Conservation (phyloP, 2,329 filamentous ascomycete species). For the Drechmeria coniospora region DNA sequence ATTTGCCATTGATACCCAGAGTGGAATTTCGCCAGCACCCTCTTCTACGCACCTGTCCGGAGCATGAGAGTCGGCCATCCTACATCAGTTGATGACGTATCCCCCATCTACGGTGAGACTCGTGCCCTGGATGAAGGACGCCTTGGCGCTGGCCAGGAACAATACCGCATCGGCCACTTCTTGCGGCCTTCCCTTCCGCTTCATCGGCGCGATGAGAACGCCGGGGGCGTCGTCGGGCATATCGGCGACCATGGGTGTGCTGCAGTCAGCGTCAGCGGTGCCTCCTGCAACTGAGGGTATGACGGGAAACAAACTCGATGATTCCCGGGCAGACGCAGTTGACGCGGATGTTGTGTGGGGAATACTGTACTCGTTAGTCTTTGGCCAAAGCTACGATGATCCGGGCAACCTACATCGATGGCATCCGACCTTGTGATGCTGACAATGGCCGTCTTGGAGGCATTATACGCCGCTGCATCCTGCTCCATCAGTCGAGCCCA, state of each 20-base stretch:
- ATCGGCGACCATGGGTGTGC: constrained; percentile 26
- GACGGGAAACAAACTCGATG: constrained; percentile 12
- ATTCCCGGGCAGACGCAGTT: constrained; percentile 31
- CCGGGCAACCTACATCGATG: constrained; percentile 20
- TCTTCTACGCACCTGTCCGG: too few relatives aligned
- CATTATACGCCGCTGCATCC: constrained; percentile 25
- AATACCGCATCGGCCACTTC: constrained; percentile 30
- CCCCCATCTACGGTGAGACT: constrained; percentile 27
- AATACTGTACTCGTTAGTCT: constrained; percentile 18
- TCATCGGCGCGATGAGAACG: constrained; percentile 19
- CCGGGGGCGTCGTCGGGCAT: constrained; percentile 17
- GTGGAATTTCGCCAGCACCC: too few relatives aligned
- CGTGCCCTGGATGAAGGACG: constrained; percentile 23
- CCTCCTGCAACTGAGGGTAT: background rate
- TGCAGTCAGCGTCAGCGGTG: constrained; percentile 1
- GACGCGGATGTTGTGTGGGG: constrained; percentile 26
- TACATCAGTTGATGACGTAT: constrained; percentile 17
- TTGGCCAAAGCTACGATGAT: background rate
- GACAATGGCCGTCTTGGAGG: constrained; percentile 26
- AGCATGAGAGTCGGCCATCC: background rate
- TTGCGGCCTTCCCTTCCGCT: constrained; percentile 24
- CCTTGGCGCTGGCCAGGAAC: constrained; percentile 27
- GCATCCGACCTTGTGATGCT: constrained; percentile 30
- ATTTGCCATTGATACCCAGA: constrained; percentile 1
- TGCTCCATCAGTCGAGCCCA: background rate